phyloP scores from a whole-genome alignment of 208 protist species.

The Acanthamoeba lenticulata region DNA sequence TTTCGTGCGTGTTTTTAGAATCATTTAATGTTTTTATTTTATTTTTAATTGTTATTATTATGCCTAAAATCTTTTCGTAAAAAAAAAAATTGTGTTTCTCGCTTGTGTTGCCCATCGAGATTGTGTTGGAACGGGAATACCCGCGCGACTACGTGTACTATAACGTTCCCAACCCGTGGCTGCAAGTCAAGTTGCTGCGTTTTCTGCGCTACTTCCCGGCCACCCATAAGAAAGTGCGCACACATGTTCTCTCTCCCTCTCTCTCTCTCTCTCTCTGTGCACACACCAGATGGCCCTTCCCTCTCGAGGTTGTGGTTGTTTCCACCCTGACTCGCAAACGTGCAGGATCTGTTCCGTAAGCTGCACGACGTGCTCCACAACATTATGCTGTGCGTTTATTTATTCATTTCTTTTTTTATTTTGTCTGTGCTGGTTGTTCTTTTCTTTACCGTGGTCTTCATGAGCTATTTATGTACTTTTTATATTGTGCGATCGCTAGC shows the following conservation, averaged over 20 bases:
- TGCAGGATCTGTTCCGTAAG: not conserved
- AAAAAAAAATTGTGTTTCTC: not conserved
- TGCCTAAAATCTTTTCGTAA: no score
- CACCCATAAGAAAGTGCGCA: conserved; percentile 83
- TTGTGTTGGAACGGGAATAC: conserved; percentile 76
- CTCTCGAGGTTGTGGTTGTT: not conserved
- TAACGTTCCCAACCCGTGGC: conserved; percentile 97
- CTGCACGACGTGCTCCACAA: conserved; percentile 49
- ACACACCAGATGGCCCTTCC: not conserved
- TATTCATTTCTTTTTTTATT: not conserved
- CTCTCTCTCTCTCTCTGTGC: not conserved
- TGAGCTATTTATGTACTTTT: no score
- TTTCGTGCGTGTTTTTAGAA: not conserved
- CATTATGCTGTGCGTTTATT: conserved; percentile 41
- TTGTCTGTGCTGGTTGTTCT: not conserved
- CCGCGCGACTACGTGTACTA: conserved; percentile 97
- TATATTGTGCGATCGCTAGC: no score
- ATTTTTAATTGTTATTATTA: no score
- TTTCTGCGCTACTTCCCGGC: conserved; percentile 96
- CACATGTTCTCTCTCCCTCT: not conserved
- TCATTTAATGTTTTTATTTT: no score
- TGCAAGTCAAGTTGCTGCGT: conserved; percentile 97
- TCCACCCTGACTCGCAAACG: not conserved
- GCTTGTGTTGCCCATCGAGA: conserved; percentile 63
- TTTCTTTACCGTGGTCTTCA: not conserved